phyloP scores from a whole-genome alignment of 169 alveolate genomes.

The Eimeria mitis region DNA sequence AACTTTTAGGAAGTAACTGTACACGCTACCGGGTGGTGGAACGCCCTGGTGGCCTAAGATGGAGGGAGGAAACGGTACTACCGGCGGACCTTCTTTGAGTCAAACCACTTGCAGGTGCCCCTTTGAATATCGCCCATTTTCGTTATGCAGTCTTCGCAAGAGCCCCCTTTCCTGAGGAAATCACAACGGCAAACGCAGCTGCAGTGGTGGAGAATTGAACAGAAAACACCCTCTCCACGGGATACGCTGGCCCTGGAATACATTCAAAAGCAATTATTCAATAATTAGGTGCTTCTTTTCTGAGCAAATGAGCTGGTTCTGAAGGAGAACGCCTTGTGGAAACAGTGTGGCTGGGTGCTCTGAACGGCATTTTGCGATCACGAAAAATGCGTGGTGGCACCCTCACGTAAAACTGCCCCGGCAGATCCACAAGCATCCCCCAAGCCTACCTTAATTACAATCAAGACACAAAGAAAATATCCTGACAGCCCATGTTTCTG shows the following conservation, averaged over 20 bases:
- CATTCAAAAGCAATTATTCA: not conserved
- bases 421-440: not conserved
- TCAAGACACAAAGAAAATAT: constrained; percentile 36
- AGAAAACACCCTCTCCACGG: not conserved
- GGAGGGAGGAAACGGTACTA: not conserved
- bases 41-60: constrained; percentile 1
- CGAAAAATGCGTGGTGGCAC: not conserved
- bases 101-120: constrained; percentile 91
- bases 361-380: not conserved
- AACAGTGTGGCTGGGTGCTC: constrained; percentile 20
- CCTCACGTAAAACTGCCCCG: not conserved
- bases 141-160: constrained; percentile 11
- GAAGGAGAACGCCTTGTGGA: not conserved
- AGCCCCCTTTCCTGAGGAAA: constrained; percentile 45
- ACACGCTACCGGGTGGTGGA: not conserved
- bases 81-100: constrained; percentile 84
- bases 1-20: not conserved
- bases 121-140: constrained; percentile 79
- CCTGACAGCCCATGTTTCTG: constrained; percentile 34
- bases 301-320: not conserved
- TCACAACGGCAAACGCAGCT: not conserved
- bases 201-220: not conserved
- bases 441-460: constrained; percentile 39
- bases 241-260: not conserved
- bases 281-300: not conserved